Conservation (phyloP, 2,329 filamentous ascomycete species). For the Paramyrothecium roridum region DNA sequence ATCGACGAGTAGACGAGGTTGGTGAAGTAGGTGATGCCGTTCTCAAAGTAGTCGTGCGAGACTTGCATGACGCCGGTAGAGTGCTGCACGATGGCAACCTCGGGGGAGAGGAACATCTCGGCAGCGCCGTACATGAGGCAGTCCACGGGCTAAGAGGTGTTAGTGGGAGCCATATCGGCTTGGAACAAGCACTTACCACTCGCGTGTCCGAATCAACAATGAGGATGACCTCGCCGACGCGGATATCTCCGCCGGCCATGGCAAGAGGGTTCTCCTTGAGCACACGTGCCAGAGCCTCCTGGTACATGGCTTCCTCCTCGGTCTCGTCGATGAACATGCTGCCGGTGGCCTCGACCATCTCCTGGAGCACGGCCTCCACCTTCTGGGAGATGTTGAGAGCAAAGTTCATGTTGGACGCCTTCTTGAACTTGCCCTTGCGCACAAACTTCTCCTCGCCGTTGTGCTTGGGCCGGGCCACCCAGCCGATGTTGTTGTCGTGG, state of each 20-base stretch:
- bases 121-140: slow-evolving; percentile 67
- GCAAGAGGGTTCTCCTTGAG: slow-evolving; percentile 42
- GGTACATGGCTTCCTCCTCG: slow-evolving; percentile 44
- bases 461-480: slow-evolving; percentile 44
- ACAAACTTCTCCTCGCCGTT: slow-evolving; percentile 46
- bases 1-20: slow-evolving; percentile 75
- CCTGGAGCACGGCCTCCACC: slow-evolving; percentile 57
- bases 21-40: slow-evolving; percentile 72
- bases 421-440: slow-evolving; percentile 66
- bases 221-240: slow-evolving; percentile 61
- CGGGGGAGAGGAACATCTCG: slow-evolving; percentile 68
- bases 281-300: slow-evolving; percentile 43
- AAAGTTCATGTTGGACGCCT: slow-evolving; percentile 76
- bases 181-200: slow-evolving; percentile 31
- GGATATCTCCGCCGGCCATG: slow-evolving; percentile 59
- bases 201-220: slow-evolving; percentile 68
- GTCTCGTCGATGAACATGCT: slow-evolving; percentile 15
- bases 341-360: slow-evolving; percentile 16
- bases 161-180: background rate
- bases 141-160: slow-evolving; percentile 46
- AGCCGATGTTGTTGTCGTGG: slow-evolving; percentile 55
- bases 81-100: slow-evolving; percentile 71
- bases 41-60: slow-evolving; percentile 69
- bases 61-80: slow-evolving; percentile 76
- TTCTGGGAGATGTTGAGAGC: slow-evolving; percentile 59